These are phyloP conservation scores for Ophiostoma novo-ulmi DNA, from an alignment of 2,329 filamentous ascomycete species.

Conservation along the genomic window DNA sequence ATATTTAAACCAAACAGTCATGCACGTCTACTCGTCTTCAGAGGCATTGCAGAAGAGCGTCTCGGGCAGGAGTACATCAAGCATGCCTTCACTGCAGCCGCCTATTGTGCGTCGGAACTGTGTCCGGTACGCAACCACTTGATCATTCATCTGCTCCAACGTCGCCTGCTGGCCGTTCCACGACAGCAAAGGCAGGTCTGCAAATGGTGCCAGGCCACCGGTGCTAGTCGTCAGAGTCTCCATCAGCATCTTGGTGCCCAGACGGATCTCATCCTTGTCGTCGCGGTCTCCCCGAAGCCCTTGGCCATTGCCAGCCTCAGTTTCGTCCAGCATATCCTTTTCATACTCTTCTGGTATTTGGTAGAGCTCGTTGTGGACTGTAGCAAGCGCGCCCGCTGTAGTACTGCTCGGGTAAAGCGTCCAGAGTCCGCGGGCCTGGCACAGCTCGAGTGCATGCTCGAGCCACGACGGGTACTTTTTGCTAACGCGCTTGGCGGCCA, in stretches of 20 bases:
- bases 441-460: slow-evolving; percentile 71
- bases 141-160: slow-evolving; percentile 38
- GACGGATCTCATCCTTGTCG: slow-evolving; percentile 30
- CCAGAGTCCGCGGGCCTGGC: slow-evolving; percentile 69
- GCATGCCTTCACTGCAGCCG: slow-evolving; percentile 49
- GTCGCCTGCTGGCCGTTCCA: slow-evolving; percentile 55
- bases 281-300: slow-evolving; percentile 26
- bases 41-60: slow-evolving; percentile 23
- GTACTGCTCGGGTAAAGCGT: slow-evolving; percentile 69
- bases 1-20: too few relatives aligned
- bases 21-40: not conserved
- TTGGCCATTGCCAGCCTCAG: not conserved
- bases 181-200: slow-evolving; percentile 54
- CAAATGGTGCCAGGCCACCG: slow-evolving; percentile 42
- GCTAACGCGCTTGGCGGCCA: slow-evolving; percentile 53
- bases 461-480: slow-evolving; percentile 69
- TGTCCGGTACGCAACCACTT: slow-evolving; percentile 49
- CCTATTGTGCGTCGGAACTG: slow-evolving; percentile 62
- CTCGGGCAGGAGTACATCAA: slow-evolving; percentile 24
- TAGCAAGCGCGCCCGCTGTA: slow-evolving; percentile 54
- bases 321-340: slow-evolving; percentile 29
- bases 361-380: slow-evolving; percentile 71
- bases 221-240: slow-evolving; percentile 42
- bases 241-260: slow-evolving; percentile 46
- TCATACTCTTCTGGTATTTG: slow-evolving; percentile 65